Conservation (phyloP, 2,329 filamentous ascomycete genomes). For the Tolypocladium guangdongense region DNA sequence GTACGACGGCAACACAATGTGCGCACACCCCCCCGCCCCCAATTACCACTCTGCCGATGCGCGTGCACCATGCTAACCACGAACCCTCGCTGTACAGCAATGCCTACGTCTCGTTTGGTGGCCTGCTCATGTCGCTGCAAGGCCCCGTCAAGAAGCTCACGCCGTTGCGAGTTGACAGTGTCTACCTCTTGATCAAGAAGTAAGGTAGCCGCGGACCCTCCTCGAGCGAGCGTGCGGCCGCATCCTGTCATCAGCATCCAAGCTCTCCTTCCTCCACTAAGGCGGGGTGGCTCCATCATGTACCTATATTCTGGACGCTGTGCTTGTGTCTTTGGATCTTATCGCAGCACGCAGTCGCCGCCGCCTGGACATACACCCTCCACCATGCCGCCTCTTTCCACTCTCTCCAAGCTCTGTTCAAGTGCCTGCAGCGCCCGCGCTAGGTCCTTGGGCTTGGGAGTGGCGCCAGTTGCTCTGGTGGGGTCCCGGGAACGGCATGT, state of each 20-base stretch:
- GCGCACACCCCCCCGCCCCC: slow-evolving; percentile 2
- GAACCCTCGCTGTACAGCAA: slow-evolving; percentile 45
- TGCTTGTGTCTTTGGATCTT: not conserved
- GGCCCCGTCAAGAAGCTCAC: slow-evolving; percentile 95
- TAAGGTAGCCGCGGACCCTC: not conserved
- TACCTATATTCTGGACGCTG: not conserved
- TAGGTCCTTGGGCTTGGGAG: not conserved
- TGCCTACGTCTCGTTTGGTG: slow-evolving; percentile 88
- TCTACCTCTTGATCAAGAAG: slow-evolving; percentile 91
- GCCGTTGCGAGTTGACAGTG: slow-evolving; percentile 80
- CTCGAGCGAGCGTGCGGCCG: not conserved
- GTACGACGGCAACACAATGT: slow-evolving; percentile 75
- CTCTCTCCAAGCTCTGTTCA: not conserved
- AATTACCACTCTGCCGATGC: not conserved
- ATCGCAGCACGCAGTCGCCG: not conserved
- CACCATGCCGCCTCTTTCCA: not conserved
- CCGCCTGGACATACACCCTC: not conserved
- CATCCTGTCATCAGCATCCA: not conserved
- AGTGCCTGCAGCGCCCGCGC: not conserved
- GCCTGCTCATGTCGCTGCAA: slow-evolving; percentile 78
- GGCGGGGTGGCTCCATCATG: not conserved
- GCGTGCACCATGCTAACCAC: not conserved
- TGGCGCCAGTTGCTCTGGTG: slow-evolving; percentile 29
- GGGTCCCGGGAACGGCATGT: slow-evolving; percentile 68
- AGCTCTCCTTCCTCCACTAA: not conserved